phyloP scores from a whole-genome alignment of 306 rosid genomes.

The Cicer judaicum region DNA sequence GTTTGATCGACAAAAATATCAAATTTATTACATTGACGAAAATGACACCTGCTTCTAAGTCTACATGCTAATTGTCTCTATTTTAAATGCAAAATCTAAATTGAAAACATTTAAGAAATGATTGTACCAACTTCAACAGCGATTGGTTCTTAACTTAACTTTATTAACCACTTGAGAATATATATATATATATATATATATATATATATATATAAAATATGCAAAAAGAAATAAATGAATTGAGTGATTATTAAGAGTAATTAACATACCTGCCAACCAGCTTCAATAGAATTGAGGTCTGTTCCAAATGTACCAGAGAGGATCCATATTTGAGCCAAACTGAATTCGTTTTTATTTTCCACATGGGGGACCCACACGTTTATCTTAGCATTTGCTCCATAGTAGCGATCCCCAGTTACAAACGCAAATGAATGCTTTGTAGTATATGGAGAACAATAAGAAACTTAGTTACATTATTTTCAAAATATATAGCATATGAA shows the following conservation, averaged over 20 bases:
- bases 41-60: no score
- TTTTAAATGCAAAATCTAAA: no score
- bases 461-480: background rate
- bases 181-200: no score
- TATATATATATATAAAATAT: no score
- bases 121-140: no score
- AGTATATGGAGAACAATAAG: background rate
- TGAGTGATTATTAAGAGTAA: conserved; percentile 25
- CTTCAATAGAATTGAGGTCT: conserved; percentile 93
- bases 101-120: no score
- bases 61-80: no score
- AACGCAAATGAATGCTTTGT: conserved; percentile 92
- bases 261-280: conserved; percentile 42
- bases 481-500: no score
- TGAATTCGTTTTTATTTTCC: conserved; percentile 81
- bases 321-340: conserved; percentile 95
- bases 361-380: conserved; percentile 93
- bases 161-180: no score
- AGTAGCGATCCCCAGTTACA: conserved; percentile 81
- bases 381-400: conserved; percentile 91
- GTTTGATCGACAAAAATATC: conserved; percentile 29
- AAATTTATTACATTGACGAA: conserved; percentile 5
- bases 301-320: conserved; percentile 91
- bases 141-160: no score
- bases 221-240: background rate